Evolutionary conservation across 371 early-diverging fungal genomes (phyloP), one percentile per base, ranked within the genome.

Genomic region (Mucor plumbeus): DNA sequence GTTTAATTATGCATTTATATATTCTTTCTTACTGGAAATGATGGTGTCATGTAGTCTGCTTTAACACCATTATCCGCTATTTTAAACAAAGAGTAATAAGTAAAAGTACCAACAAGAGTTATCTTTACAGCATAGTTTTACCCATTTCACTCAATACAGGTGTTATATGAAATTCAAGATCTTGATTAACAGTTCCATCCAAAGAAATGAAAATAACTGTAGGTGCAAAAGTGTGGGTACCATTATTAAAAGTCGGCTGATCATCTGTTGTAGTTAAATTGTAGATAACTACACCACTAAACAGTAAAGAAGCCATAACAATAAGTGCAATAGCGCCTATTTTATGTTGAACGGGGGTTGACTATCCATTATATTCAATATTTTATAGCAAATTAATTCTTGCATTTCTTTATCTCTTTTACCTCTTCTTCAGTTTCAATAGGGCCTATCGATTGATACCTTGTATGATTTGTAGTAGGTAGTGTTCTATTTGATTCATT

Each of bases 151-250:
- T 72, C 17, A 95, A 72, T 55, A 87, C 79, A 3, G 95, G 94
- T 1, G 96, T 95, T 10, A 91, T 41, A 1, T 85, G 87, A 17
- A 92, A 80, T 50, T 85, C 83, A 38, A 98, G 74, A 75, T 97
- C 97, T 67, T 94, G 92, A 33, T 91, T 84, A 10, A 95, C 86
- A 68, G 93, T 87, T 11, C 97, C 98, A 78, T 98, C 98, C n/a
- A 95, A 74, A 0, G 96, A 95, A 13, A 98, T 77, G 11, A 98
- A 76, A 43, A 98, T 83, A 5, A 95, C 87, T 0, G 95, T 93
- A 5, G 88, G 86, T 54, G 80, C 75, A 82, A 88, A 93, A 21
- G 67, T 71, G 63, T 92, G 91, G 0, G 92, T 90, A 13, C 93
- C 93, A 67, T 93, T 93, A 56, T 67, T 77, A n/a, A 71, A 77